Percentiles rank a stretch among this genome's conserved stretches.
Conservation (phyloP, 371 early-diverging fungal genomes). For the Haplosporangium sp. region DNA sequence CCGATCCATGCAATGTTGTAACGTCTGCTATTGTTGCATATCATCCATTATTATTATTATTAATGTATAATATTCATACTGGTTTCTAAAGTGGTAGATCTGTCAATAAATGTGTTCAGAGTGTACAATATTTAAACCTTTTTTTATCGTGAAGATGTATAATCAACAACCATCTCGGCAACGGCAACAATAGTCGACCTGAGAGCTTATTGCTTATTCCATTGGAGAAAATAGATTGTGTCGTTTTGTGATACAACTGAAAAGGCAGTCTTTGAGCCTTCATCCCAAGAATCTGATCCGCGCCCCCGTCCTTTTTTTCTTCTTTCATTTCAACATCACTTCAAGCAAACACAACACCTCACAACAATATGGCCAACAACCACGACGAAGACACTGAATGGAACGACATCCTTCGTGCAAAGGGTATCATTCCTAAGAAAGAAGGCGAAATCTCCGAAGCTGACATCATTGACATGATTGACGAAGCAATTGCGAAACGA, state of each 20-base stretch:
- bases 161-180: not conserved
- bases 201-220: not conserved
- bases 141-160: no score
- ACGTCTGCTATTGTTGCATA: not conserved
- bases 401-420: conserved; percentile 94
- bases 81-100: not conserved
- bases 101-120: not conserved
- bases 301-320: conserved; percentile 6
- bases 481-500: conserved; percentile 76
- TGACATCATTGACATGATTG: conserved; percentile 74
- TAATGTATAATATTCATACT: no score
- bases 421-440: conserved; percentile 91
- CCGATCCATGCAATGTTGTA: not conserved
- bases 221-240: not conserved
- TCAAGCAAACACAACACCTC: not conserved
- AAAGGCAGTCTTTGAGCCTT: not conserved
- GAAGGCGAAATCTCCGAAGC: conserved; percentile 84
- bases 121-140: no score
- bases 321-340: not conserved
- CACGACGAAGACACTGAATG: conserved; percentile 85
- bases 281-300: conserved; percentile 1
- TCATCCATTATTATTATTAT: no score
- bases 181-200: not conserved
- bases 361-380: conserved; percentile 60
- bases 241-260: not conserved